Percentiles rank a stretch among this genome's conserved stretches.
These are phyloP conservation scores for Geotrichum restrictum DNA, from an alignment of 1,139 yeast genomes.

Conservation along the genomic window DNA sequence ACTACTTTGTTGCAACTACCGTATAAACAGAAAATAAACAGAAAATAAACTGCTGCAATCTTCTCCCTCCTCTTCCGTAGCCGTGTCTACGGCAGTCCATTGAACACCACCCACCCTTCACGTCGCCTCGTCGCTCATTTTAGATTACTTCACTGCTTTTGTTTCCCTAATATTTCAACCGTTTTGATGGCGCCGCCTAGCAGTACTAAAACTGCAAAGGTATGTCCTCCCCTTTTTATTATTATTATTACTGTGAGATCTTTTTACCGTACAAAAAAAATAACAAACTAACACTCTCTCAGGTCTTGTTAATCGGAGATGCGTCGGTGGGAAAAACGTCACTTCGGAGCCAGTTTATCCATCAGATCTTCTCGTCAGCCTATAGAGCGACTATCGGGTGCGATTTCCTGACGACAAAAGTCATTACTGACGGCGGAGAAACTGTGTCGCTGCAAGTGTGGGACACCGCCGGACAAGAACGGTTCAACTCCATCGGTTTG, in stretches of 20 bases:
- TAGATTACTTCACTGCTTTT: neutral
- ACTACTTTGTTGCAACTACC: too few relatives aligned
- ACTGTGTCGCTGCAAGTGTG: constrained; percentile 52
- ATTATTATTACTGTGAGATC: neutral
- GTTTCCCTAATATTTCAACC: too few relatives aligned
- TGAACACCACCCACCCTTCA: too few relatives aligned
- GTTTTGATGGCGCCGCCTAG: constrained; percentile 9
- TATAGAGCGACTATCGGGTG: constrained; percentile 63
- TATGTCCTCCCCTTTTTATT: neutral
- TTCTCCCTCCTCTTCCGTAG: neutral
- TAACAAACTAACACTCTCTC: neutral
- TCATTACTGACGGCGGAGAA: constrained; percentile 28
- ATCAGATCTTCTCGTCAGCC: constrained; percentile 55
- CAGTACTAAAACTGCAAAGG: constrained; percentile 12
- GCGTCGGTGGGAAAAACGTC: constrained; percentile 64
- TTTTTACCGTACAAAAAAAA: too few relatives aligned
- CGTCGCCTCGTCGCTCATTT: neutral
- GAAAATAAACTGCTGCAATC: too few relatives aligned
- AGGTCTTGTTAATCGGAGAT: constrained; percentile 57
- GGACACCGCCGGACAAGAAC: constrained; percentile 68
- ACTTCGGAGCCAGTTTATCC: constrained; percentile 54
- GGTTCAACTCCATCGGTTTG: constrained; percentile 56
- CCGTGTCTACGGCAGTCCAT: neutral
- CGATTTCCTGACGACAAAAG: constrained; percentile 52
- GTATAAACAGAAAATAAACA: too few relatives aligned